Evolutionary conservation across 1,284 basidiomycete genomes (phyloP).

Genomic region (Ustilago tritici): DNA sequence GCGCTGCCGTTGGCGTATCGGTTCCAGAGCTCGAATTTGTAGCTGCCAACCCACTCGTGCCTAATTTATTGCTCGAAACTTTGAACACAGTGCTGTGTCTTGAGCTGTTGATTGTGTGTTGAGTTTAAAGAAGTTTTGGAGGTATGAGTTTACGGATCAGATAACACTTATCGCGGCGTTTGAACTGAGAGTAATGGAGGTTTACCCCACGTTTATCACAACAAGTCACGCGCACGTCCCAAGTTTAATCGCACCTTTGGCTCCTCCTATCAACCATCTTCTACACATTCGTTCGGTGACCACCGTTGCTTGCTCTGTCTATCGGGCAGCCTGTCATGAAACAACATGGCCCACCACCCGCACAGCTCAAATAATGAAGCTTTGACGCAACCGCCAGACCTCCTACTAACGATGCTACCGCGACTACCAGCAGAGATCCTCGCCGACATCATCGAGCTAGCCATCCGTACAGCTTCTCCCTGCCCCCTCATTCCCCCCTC

Average conservation of each 20-base stretch:
- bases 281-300: too few relatives aligned
- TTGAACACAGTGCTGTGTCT: too few relatives aligned
- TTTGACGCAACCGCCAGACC: neutral
- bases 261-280: neutral
- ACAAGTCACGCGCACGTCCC: slow-evolving; percentile 20
- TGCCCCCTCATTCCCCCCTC: slow-evolving; percentile 7
- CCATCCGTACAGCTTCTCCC: slow-evolving; percentile 31
- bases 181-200: slow-evolving; percentile 2
- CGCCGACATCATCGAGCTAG: slow-evolving; percentile 34
- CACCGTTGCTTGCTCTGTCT: neutral
- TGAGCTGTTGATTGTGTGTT: neutral
- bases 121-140: neutral
- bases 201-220: slow-evolving; percentile 7
- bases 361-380: neutral
- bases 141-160: neutral
- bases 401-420: neutral
- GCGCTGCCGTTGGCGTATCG: slow-evolving; percentile 65
- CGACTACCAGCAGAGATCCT: slow-evolving; percentile 41
- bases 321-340: neutral
- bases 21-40: slow-evolving; percentile 58
- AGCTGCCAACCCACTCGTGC: neutral
- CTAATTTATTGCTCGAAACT: too few relatives aligned
- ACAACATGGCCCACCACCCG: slow-evolving; percentile 7
- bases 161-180: slow-evolving; percentile 12
- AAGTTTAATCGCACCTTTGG: neutral